Base-by-base conservation (phyloP, 345 rosid species). In the Eucalyptus regnans region DNA sequence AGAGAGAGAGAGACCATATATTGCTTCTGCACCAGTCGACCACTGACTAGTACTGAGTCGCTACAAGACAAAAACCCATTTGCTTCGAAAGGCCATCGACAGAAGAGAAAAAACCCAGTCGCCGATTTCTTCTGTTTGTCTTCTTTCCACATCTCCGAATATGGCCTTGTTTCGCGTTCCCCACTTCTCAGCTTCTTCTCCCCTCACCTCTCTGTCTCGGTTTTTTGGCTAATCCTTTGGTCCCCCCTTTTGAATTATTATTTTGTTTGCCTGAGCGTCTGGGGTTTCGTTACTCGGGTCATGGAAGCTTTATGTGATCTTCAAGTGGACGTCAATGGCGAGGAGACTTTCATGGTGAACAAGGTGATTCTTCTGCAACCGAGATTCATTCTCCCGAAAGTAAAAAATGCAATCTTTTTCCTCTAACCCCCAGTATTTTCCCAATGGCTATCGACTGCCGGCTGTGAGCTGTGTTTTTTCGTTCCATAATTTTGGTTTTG, bases 281-380 rank as follows among this genome's bases (percentile, higher is more conserved):
- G 84, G 89, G 91, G 91, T 90, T 88, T 87, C 7, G 18, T 9
- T 51, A 31, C 62, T 89, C 58, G 22, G 86, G 86, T n/a, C 91
- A 96, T 96, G 99, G 95, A 93, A 89, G 91, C 88, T 92, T 92
- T 94, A 91, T 96, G 98, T 94, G 95, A 94, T 92, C 98, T 97
- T 93, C 95, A 97, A 92, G 98, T 95, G 41, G 99, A 97, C 93
- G 94, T 97, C 91, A 97, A 97, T 91, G 99, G 98, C 27, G 97
- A 95, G 92, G 97, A 95, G 93, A 95, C 97, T 86, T 94, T 95
- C 92, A 87, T 96, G 92, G 95, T 97, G 52, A 91, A 94, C 92
- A 96, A 94, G 99, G 99, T 96, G 41, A 31, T 76, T 76, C 29
- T 76, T 41, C 83, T 41, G 48, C 84, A 76, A 76, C 84, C 29